A percentile compares a stretch with the other conserved stretches of the same genome.
Conservation (phyloP, 371 early-diverging fungal species). For the Saksenaea vasiformis region DNA sequence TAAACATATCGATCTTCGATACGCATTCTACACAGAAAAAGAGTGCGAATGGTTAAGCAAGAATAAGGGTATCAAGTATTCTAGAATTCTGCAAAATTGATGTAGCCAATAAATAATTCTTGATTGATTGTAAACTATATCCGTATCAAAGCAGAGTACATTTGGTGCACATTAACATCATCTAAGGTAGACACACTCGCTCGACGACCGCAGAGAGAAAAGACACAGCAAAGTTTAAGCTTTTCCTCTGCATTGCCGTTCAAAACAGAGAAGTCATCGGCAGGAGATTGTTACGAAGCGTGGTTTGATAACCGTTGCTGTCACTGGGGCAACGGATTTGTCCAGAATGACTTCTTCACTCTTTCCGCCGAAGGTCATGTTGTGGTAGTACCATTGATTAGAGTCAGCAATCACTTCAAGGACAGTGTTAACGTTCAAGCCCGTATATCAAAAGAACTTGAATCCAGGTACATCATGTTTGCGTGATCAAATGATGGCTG, state of each 20-base stretch:
- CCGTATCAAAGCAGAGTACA: no score
- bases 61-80: no score
- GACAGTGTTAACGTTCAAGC: background rate
- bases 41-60: no score
- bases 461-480: background rate
- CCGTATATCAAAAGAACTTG: background rate
- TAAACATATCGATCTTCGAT: no score
- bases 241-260: background rate
- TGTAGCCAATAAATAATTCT: no score
- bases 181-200: no score
- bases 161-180: no score
- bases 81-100: no score
- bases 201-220: background rate
- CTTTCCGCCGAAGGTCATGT: background rate
- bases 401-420: background rate
- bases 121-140: no score
- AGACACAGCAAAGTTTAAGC: background rate
- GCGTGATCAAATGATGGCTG: background rate
- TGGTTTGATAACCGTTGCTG: background rate
- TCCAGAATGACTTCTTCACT: background rate
- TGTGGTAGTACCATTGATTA: background rate
- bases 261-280: background rate
- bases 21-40: no score
- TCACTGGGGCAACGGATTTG: background rate
- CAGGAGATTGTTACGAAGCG: background rate